These are phyloP conservation scores for Mycena chlorophos DNA, from an alignment of 768 basidiomycete genomes.

Conservation along the genomic window DNA sequence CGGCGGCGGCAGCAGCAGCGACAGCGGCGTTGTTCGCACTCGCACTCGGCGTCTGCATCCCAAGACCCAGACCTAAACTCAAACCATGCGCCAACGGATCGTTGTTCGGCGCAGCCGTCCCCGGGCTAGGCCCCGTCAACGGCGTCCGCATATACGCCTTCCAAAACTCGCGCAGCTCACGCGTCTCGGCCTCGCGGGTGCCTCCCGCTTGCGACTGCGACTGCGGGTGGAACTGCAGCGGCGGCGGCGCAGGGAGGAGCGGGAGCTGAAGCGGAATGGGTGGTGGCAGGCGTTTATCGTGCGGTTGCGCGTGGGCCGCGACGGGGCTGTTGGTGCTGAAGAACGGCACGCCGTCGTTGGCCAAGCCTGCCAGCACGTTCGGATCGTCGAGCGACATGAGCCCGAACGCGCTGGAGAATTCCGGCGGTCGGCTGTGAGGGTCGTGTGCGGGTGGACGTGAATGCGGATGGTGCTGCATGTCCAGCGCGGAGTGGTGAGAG, in stretches of 20 bases:
- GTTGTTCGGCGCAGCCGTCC: conserved; percentile 16
- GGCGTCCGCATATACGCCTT: conserved; percentile 74
- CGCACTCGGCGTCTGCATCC: conserved; percentile 19
- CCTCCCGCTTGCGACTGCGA: conserved; percentile 31
- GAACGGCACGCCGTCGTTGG: conserved; percentile 61
- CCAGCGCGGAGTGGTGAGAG: no score
- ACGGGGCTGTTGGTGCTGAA: conserved; percentile 39
- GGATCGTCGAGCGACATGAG: conserved; percentile 77
- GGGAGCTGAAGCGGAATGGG: conserved; percentile 27
- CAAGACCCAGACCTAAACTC: conserved; percentile 6
- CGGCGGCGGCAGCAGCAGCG: background rate
- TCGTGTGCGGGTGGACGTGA: background rate
- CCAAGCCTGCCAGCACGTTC: conserved; percentile 61
- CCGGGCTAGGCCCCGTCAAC: conserved; percentile 40
- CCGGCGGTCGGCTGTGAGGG: background rate
- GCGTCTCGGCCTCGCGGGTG: conserved; percentile 36
- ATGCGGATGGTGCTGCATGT: background rate
- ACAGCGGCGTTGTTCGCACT: conserved; percentile 3
- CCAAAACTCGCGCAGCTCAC: conserved; percentile 72
- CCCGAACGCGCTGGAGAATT: conserved; percentile 66
- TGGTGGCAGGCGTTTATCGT: background rate
- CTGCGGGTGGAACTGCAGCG: conserved; percentile 10
- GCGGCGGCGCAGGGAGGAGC: conserved; percentile 1
- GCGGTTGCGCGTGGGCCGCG: conserved; percentile 13
- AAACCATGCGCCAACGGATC: background rate